These are phyloP conservation scores for Piloderma croceum DNA, from an alignment of 768 basidiomycete genomes.

Conservation along the genomic window DNA sequence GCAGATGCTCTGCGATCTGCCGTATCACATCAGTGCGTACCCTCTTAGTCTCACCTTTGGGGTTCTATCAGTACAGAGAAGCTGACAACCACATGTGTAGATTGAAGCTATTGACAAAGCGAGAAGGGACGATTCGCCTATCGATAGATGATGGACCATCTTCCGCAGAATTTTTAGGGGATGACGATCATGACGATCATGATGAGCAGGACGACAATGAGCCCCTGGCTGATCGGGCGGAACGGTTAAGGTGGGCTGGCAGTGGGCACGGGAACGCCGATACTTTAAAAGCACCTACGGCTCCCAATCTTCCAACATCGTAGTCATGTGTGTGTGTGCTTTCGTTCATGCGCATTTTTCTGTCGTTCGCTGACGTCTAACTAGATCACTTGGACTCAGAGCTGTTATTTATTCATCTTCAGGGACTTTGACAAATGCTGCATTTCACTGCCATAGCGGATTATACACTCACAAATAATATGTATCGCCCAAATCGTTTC, in stretches of 20 bases:
- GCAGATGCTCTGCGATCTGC: constrained; percentile 50
- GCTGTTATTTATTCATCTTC: too few species aligned
- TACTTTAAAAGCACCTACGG: too few species aligned
- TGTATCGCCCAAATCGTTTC: too few species aligned
- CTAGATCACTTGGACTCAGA: too few species aligned
- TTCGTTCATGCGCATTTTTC: too few species aligned
- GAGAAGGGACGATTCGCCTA: constrained; percentile 58
- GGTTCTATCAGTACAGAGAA: neutral
- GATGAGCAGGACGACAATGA: constrained; percentile 31
- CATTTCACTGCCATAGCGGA: too few species aligned
- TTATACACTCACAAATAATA: too few species aligned
- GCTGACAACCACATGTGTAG: constrained; percentile 28
- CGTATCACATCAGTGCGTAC: constrained; percentile 56
- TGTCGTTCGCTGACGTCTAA: too few species aligned
- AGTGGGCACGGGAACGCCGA: neutral
- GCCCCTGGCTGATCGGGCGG: constrained; percentile 14
- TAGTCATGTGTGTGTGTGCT: too few species aligned
- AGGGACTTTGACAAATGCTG: too few species aligned
- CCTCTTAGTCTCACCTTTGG: neutral
- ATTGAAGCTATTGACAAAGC: constrained; percentile 48
- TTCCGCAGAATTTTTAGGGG: constrained; percentile 59
- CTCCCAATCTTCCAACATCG: too few species aligned
- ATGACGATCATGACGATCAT: constrained; percentile 48
- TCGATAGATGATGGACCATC: constrained; percentile 69
- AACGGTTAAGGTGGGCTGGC: constrained; percentile 5